phyloP scores from a whole-genome alignment of 441 rosid genomes.

The Populus hybrid region DNA sequence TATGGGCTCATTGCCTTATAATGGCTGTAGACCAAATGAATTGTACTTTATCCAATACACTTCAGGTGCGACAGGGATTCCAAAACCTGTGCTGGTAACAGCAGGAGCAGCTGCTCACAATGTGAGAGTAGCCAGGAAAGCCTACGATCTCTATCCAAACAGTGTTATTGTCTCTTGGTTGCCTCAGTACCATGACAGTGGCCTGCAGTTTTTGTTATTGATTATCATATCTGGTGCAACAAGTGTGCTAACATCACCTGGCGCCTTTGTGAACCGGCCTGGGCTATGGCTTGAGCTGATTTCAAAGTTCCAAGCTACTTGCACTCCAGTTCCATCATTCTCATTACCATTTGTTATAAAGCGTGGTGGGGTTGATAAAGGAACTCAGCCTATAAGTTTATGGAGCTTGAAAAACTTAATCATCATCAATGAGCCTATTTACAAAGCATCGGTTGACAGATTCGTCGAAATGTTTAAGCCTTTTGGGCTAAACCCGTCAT shows the following conservation, averaged over 20 bases:
- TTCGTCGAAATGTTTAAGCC: constrained; percentile 34
- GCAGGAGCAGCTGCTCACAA: constrained; percentile 68
- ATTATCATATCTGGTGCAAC: constrained; percentile 53
- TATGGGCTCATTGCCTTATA: not conserved
- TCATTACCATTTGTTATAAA: constrained; percentile 52
- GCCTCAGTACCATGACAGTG: constrained; percentile 73
- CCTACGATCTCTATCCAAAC: constrained; percentile 52
- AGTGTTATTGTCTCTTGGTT: constrained; percentile 54
- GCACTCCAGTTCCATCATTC: constrained; percentile 67
- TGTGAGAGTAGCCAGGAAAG: constrained; percentile 53
- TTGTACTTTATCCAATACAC: constrained; percentile 62
- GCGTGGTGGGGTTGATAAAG: constrained; percentile 39
- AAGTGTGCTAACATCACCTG: constrained; percentile 44
- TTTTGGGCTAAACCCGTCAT: constrained; percentile 41
- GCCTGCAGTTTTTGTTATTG: constrained; percentile 56
- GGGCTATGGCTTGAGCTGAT: constrained; percentile 60
- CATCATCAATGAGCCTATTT: constrained; percentile 59
- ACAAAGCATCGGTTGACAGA: constrained; percentile 39
- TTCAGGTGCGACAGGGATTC: constrained; percentile 65
- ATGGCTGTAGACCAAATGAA: constrained; percentile 44
- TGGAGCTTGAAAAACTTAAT: constrained; percentile 50
- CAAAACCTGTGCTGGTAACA: constrained; percentile 57
- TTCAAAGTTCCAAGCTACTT: constrained; percentile 44
- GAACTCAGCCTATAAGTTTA: constrained; percentile 23
- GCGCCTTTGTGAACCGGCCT: constrained; percentile 40